Evolutionary conservation across 2,329 filamentous ascomycete species (phyloP), one percentile per base, ranked within the genome.

Genomic region (Pseudogymnoascus sp.): DNA sequence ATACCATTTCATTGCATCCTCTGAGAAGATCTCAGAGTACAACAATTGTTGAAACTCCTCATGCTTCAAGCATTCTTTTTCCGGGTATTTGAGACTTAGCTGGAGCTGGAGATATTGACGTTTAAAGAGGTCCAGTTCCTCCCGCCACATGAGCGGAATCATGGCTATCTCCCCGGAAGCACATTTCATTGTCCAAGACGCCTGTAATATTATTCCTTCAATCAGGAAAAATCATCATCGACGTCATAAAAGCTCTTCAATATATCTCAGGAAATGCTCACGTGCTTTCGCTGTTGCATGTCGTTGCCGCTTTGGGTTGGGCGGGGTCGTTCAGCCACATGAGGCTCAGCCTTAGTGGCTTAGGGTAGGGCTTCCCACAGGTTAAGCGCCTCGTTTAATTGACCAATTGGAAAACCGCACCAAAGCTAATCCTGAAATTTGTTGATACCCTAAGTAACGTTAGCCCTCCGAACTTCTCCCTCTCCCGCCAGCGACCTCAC

Each of bases 61-160:
- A 28, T 82, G 78, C 65, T 85, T 83, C 28, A 96, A 78, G 12
- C 83, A 72, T 24, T 79, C 70, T 22, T 78, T 75, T 24, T 82
- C 75, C 1, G 91, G 92, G 73, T 87, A 89, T 59, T 83, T 81
- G 37, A 93, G 78, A 6, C 79, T 73, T 0, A 79, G 77, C 56
- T 93, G 85, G 2, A 93, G 78, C 73, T 97, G 92, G 35, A 93
- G 82, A 72, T 91, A 96, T 72, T 96, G 92, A 65, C 83, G 82
- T 68, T 84, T 87, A 72, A 92, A 86, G 16, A 84, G 82, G 65
- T 73, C 70, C 60, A 82, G 72, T 50, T 77, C 71, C 68, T 72
- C 68, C 69, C 62, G 61, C n/a, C 65, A 66, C 59, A 53, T 59
- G 16, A 50, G 19, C 35, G 64, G 76, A 67, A 74, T 53, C 66